Conservation (phyloP, 345 rosid genomes). For the Noccaea caerulescens region DNA sequence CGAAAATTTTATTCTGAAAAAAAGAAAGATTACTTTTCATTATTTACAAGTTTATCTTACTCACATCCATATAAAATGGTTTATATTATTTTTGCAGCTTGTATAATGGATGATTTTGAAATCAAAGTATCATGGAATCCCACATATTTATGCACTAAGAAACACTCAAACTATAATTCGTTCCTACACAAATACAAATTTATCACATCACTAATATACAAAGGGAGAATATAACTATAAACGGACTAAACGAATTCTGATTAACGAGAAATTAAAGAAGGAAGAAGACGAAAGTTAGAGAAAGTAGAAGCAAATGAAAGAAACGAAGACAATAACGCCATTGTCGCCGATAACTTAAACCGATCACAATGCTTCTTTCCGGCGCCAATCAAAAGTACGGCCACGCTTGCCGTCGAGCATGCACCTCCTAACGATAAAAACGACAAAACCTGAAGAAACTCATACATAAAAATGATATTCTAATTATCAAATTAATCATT, state of each 20-base stretch:
- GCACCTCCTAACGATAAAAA: conserved; percentile 66
- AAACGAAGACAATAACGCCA: conserved; percentile 69
- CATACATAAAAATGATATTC: not conserved
- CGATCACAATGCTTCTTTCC: conserved; percentile 50
- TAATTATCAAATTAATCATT: not conserved
- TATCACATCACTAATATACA: not conserved
- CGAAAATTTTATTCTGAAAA: no score
- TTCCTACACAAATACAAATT: not conserved
- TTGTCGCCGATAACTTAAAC: conserved; percentile 65
- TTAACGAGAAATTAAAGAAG: conserved; percentile 43
- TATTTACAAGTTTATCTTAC: no score
- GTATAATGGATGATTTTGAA: no score
- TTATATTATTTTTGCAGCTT: no score
- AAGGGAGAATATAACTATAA: not conserved
- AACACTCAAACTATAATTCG: not conserved
- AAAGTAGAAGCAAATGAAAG: conserved; percentile 59
- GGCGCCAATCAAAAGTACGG: conserved; percentile 44
- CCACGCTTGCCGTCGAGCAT: conserved; percentile 59
- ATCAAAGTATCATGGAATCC: not conserved
- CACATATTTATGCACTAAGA: conserved; percentile 4
- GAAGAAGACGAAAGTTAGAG: conserved; percentile 66
- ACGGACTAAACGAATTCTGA: not conserved
- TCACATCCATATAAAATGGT: no score
- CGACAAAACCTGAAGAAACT: conserved; percentile 52
- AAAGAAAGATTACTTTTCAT: no score